Percentiles rank a stretch among this genome's conserved stretches.
These are phyloP conservation scores for Carex littledalei DNA, from an alignment of 176 grass and related monocot species.

Conservation along the genomic window DNA sequence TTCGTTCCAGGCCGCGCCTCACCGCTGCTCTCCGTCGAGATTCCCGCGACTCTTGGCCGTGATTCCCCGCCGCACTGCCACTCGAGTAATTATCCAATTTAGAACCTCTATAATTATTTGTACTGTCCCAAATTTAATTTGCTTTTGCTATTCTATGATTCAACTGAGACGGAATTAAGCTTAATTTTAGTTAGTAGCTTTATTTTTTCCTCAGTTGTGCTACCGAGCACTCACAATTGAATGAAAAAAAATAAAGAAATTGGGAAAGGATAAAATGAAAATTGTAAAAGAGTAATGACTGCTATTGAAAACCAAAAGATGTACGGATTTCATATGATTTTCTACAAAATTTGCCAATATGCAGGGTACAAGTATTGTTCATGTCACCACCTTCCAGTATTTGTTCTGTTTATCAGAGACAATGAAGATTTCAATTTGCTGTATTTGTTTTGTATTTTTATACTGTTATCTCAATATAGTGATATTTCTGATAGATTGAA, in stretches of 20 bases:
- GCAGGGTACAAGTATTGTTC: background rate
- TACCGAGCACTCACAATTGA: background rate
- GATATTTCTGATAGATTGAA: conserved; percentile 46
- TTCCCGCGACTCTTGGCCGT: conserved; percentile 12
- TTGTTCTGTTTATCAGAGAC: background rate
- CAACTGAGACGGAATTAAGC: background rate
- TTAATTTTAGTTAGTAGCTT: background rate
- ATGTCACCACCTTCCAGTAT: background rate
- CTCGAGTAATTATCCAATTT: conserved; percentile 20
- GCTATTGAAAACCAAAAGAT: background rate
- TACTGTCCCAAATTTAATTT: background rate
- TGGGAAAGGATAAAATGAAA: too few species aligned
- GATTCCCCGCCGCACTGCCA: conserved; percentile 17
- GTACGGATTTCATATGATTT: background rate
- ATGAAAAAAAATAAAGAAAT: background rate
- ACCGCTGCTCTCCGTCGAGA: background rate
- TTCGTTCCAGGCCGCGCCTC: background rate
- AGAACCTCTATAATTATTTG: background rate
- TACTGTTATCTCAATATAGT: background rate
- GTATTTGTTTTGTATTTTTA: background rate
- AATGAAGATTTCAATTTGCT: background rate
- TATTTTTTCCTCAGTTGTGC: background rate
- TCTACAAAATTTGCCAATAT: background rate
- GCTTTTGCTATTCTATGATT: background rate
- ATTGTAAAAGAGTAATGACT: background rate